Conservation (phyloP, 208 protist species). For the Trypanosoma vivax region DNA sequence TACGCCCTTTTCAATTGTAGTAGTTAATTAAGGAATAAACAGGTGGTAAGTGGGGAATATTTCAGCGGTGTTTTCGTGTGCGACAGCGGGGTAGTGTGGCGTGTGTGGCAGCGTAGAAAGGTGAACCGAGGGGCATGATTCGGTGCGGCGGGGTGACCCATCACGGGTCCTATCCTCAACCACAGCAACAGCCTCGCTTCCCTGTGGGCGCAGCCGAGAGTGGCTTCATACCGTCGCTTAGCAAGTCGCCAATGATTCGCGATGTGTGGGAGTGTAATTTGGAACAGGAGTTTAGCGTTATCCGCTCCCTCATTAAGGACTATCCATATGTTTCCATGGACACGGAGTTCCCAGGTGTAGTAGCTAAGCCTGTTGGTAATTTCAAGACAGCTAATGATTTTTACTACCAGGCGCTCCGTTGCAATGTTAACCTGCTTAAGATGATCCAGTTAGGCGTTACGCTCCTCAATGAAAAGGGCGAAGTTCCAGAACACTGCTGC, state of each 20-base stretch:
- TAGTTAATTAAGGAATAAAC: too few species aligned
- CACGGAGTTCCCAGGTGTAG: slow-evolving; percentile 99
- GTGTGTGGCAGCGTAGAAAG: not conserved
- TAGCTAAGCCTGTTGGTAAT: slow-evolving; percentile 93
- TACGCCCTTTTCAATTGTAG: too few species aligned
- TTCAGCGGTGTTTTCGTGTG: too few species aligned
- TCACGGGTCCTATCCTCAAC: slow-evolving; percentile 17
- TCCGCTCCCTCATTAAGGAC: slow-evolving; percentile 91
- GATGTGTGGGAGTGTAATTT: slow-evolving; percentile 98
- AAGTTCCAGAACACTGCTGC: slow-evolving; percentile 89
- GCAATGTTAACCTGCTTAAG: slow-evolving; percentile 98
- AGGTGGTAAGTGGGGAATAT: too few species aligned
- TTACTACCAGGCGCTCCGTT: slow-evolving; percentile 95
- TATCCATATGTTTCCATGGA: slow-evolving; percentile 98
- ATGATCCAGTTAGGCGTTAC: slow-evolving; percentile 99
- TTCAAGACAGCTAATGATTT: slow-evolving; percentile 94
- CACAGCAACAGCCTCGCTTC: slow-evolving; percentile 1
- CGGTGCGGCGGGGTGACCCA: slow-evolving; percentile 16
- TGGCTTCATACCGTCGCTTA: slow-evolving; percentile 60
- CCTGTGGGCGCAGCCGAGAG: slow-evolving; percentile 6
- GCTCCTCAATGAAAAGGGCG: slow-evolving; percentile 95
- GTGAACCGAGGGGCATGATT: slow-evolving; percentile 8
- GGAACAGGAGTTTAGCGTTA: slow-evolving; percentile 93
- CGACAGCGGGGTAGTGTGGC: not conserved
- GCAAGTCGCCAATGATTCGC: slow-evolving; percentile 84